These are phyloP conservation scores for Camellia lanceoleosa DNA, from an alignment of 148 eudicot genomes.

Conservation along the genomic window DNA sequence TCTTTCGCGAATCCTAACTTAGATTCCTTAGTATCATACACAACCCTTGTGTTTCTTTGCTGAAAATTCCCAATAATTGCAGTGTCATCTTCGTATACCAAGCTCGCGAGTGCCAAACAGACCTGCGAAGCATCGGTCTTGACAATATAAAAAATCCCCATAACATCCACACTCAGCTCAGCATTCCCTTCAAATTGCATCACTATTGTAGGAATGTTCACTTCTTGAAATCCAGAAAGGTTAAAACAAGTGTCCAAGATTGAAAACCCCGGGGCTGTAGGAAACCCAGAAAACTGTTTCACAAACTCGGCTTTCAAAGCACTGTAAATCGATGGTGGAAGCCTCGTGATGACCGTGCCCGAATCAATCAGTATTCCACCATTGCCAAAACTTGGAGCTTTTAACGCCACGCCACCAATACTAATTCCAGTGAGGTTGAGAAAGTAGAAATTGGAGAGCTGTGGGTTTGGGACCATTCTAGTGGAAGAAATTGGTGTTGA, in stretches of 20 bases:
- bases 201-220: constrained; percentile 49
- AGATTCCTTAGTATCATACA: constrained; percentile 61
- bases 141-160: constrained; percentile 62
- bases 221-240: constrained; percentile 56
- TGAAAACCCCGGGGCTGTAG: constrained; percentile 57
- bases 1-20: constrained; percentile 73
- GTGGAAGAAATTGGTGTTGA: constrained; percentile 60
- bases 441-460: constrained; percentile 49
- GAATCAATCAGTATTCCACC: constrained; percentile 60
- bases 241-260: constrained; percentile 74
- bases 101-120: constrained; percentile 75
- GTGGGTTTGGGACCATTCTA: constrained; percentile 42
- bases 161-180: constrained; percentile 53
- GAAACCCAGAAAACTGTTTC: constrained; percentile 60
- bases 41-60: constrained; percentile 69
- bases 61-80: constrained; percentile 82
- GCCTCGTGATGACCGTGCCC: constrained; percentile 74
- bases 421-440: constrained; percentile 59
- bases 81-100: constrained; percentile 54
- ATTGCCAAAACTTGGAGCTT: constrained; percentile 36
- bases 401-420: constrained; percentile 48
- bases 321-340: constrained; percentile 50
- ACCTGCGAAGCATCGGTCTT: constrained; percentile 71
- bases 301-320: constrained; percentile 51
- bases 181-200: constrained; percentile 57